Conservation (phyloP, 106 monocot genomes). For the Dendrobium chrysotoxum region DNA sequence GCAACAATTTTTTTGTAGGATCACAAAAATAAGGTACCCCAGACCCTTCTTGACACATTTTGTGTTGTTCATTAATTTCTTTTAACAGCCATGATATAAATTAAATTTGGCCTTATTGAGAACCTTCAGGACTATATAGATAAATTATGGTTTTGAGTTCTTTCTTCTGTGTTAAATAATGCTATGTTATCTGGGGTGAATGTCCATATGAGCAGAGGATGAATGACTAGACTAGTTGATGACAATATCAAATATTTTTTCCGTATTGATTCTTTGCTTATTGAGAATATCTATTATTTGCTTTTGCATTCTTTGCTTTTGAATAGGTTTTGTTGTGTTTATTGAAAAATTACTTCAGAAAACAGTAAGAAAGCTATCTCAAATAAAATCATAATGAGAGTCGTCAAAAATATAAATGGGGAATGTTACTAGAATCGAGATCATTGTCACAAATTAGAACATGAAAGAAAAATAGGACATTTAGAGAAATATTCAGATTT, state of each 20-base stretch:
- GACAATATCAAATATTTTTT: not conserved
- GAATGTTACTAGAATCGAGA: too few relatives aligned
- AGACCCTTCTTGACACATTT: not conserved
- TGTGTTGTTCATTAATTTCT: constrained; percentile 1
- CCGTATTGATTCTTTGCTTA: not conserved
- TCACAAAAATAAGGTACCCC: constrained; percentile 23
- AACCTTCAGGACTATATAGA: not conserved
- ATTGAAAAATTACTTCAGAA: too few relatives aligned
- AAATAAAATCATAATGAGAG: too few relatives aligned
- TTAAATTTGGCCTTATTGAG: not conserved
- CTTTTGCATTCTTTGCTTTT: not conserved
- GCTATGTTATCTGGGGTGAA: not conserved
- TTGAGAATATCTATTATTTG: not conserved
- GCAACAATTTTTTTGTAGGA: constrained; percentile 24
- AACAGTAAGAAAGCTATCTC: too few relatives aligned
- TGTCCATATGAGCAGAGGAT: not conserved
- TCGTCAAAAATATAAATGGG: too few relatives aligned
- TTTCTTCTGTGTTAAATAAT: not conserved
- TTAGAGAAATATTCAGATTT: too few relatives aligned
- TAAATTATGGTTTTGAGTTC: not conserved
- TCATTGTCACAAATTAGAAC: too few relatives aligned
- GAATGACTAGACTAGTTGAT: not conserved
- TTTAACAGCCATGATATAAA: not conserved
- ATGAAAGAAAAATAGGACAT: too few relatives aligned
- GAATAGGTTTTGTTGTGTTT: too few relatives aligned